Evolutionary conservation across 2,329 filamentous ascomycete genomes (phyloP), one percentile per base, ranked within the genome.

Genomic region (Phaeosphaeriaceae sp.): DNA sequence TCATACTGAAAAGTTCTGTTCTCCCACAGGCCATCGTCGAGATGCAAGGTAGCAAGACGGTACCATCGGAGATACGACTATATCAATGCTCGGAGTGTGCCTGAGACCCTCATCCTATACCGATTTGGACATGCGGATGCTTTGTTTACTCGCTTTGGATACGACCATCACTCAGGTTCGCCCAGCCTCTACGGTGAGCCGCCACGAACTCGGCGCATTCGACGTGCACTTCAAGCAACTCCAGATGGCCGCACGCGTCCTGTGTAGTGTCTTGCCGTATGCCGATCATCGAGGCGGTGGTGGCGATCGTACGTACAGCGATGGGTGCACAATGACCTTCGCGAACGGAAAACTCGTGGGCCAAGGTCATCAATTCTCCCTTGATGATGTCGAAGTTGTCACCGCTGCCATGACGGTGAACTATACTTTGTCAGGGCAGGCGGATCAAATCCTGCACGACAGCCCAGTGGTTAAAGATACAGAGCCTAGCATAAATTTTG

Each of bases 301-400:
- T 48, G 74, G 74, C 47, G 79, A 70, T 41, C 62, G 73, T 5
- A 60, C 74, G 1, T 72, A 72, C 57, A 73, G 72, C 21, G 69
- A 74, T 25, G 86, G 88, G 11, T 88, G 83, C 52, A 81, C 85
- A 10, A 85, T 90, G 81, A 87, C 90, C 53, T 79, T 88, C 11
- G 77, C 84, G 6, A 42, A 42, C 15, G 40, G 87, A 15, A 81
- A 85, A 20, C 83, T 88, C 48, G 80, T 91, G 2, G 88, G 86
- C 0, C 88, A 90, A 70, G 87, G 85, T 3, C 83, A 82, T 0
- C 88, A 90, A 66, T 90, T 91, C 75, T 84, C 81, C 13, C 74
- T 90, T 13, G 82, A 59, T 5, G 61, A 69, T 54, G 79, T 87
- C 0, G 80, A 84, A 51, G 83, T 85, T 7, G 77, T 85, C 47